These are phyloP conservation scores for Wallacemonas collosoma DNA, from an alignment of 208 protist species.

Conservation along the genomic window DNA sequence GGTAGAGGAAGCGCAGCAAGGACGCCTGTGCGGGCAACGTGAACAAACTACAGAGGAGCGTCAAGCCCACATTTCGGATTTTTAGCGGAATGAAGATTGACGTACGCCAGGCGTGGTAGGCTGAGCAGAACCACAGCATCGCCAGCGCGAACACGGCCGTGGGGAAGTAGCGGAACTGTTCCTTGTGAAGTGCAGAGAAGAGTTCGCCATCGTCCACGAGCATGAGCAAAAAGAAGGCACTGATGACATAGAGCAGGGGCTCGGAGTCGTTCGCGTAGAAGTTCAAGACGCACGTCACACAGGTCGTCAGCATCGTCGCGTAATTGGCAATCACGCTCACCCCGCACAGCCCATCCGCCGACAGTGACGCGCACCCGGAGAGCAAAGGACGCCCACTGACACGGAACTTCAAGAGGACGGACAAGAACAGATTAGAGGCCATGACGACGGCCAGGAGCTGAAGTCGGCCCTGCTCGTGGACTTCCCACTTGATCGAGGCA, in stretches of 20 bases:
- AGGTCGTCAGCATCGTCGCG: slow-evolving; percentile 46
- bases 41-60: slow-evolving; percentile 25
- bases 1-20: slow-evolving; percentile 31
- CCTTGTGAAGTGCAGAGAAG: slow-evolving; percentile 42
- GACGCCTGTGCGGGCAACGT: slow-evolving; percentile 42
- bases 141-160: slow-evolving; percentile 34
- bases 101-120: slow-evolving; percentile 46
- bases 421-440: slow-evolving; percentile 56
- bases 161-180: slow-evolving; percentile 77
- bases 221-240: slow-evolving; percentile 67
- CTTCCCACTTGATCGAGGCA: slow-evolving; percentile 48
- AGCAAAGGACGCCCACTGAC: slow-evolving; percentile 59
- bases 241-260: slow-evolving; percentile 60
- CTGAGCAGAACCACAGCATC: slow-evolving; percentile 49
- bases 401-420: slow-evolving; percentile 70
- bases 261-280: slow-evolving; percentile 62
- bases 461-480: slow-evolving; percentile 60
- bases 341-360: slow-evolving; percentile 24
- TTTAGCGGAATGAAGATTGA: slow-evolving; percentile 21
- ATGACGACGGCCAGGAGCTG: slow-evolving; percentile 55
- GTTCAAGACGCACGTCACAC: slow-evolving; percentile 53
- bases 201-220: slow-evolving; percentile 68
- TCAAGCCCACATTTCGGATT: slow-evolving; percentile 28
- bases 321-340: slow-evolving; percentile 62
- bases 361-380: slow-evolving; percentile 41